phyloP scores from a whole-genome alignment of 306 rosid species.

The Potentilla sterilis region DNA sequence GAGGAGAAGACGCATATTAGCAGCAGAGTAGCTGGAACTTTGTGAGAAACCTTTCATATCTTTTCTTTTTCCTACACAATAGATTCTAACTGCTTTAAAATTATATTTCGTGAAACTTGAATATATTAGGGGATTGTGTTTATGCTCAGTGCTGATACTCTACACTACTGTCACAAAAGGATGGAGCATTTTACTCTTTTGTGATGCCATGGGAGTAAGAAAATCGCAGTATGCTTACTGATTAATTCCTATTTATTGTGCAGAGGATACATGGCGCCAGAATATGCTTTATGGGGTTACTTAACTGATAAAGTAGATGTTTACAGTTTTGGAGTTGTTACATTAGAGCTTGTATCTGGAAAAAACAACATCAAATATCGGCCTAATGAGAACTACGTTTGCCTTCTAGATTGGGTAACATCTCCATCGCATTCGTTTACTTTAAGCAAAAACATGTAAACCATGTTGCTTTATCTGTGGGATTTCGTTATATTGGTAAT shows the following conservation, averaged over 20 bases:
- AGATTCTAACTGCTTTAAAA: neutral
- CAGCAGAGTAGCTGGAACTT: slow-evolving; percentile 11
- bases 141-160: neutral
- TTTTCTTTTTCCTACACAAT: neutral
- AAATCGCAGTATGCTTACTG: neutral
- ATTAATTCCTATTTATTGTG: slow-evolving; percentile 13
- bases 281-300: slow-evolving; percentile 66
- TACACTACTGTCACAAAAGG: neutral
- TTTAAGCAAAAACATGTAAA: neutral
- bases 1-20: slow-evolving; percentile 53
- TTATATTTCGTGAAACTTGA: neutral
- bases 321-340: slow-evolving; percentile 60
- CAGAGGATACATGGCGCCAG: slow-evolving; percentile 75
- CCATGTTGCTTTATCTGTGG: neutral
- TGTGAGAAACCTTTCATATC: neutral
- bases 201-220: neutral
- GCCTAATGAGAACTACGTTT: slow-evolving; percentile 45
- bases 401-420: slow-evolving; percentile 64
- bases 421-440: neutral
- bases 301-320: slow-evolving; percentile 57
- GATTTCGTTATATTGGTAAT: neutral
- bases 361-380: slow-evolving; percentile 38
- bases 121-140: neutral
- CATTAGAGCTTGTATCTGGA: slow-evolving; percentile 51
- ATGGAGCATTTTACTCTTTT: neutral